phyloP scores from a whole-genome alignment of 352 stramenopile species.

The Globisporangium heterothallicum region DNA sequence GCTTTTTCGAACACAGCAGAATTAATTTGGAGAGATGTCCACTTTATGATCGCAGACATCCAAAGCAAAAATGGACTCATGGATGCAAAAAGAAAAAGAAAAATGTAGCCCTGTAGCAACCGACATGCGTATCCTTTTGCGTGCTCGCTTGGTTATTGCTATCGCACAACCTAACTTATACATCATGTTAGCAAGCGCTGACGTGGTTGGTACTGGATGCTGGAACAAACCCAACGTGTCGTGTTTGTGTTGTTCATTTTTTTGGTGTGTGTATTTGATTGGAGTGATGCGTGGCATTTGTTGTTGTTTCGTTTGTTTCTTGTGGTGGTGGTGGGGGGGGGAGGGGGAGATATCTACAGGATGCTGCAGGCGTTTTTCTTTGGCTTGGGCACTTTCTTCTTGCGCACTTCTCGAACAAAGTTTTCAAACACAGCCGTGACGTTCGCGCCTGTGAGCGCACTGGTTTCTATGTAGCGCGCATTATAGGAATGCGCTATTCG shows the following conservation, averaged over 20 bases:
- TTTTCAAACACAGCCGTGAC: constrained; percentile 86
- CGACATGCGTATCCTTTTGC: too few species aligned
- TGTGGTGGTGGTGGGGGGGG: too few species aligned
- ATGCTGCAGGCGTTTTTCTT: constrained; percentile 72
- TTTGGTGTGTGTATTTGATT: not conserved
- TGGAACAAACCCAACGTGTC: too few species aligned
- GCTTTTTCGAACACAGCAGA: too few species aligned
- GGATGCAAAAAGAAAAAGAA: not conserved
- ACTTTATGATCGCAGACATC: too few species aligned
- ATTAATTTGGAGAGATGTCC: too few species aligned
- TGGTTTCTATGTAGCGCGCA: constrained; percentile 85
- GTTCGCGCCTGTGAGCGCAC: constrained; percentile 77
- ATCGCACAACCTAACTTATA: too few species aligned
- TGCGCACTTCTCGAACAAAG: constrained; percentile 81
- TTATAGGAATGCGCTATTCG: constrained; percentile 85
- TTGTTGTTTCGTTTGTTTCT: not conserved
- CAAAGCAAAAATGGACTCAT: not conserved
- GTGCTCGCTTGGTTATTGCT: too few species aligned
- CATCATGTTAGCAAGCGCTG: too few species aligned
- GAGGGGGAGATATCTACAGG: constrained; percentile 48
- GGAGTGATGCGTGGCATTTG: not conserved
- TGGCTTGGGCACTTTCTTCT: constrained; percentile 69
- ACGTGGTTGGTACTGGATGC: too few species aligned
- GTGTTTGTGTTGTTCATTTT: too few species aligned
- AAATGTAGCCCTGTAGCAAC: too few species aligned